Evolutionary conservation across 129 eudicot species (phyloP).

Genomic region (Lactuca sativa): DNA sequence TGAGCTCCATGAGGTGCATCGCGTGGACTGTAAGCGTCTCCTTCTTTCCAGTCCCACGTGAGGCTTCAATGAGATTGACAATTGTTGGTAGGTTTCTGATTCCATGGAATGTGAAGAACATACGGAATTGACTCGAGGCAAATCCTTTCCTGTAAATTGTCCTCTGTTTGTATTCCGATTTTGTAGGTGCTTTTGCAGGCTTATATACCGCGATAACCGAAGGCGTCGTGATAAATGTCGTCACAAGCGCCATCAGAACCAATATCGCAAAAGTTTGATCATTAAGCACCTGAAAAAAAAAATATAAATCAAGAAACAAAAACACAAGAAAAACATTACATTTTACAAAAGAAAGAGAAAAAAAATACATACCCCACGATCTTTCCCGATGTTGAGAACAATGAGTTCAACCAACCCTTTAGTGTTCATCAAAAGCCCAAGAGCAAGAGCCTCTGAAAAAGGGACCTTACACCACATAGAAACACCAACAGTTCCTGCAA

Average conservation of each 20-base stretch:
- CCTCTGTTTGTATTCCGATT: constrained; percentile 51
- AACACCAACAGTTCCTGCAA: constrained; percentile 57
- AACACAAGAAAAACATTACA: not conserved
- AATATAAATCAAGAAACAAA: too few species aligned
- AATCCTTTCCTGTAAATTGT: constrained; percentile 49
- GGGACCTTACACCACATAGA: constrained; percentile 54
- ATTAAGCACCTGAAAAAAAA: constrained; percentile 50
- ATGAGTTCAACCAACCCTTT: constrained; percentile 84
- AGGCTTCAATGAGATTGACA: constrained; percentile 64
- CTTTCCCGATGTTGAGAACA: constrained; percentile 79
- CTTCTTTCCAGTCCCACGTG: constrained; percentile 65
- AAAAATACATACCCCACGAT: constrained; percentile 51
- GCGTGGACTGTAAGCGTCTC: constrained; percentile 77
- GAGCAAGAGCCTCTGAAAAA: constrained; percentile 51
- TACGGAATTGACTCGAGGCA: constrained; percentile 44
- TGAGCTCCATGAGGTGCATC: constrained; percentile 94
- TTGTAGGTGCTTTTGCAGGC: constrained; percentile 46
- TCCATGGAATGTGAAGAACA: constrained; percentile 70
- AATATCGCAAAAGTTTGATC: constrained; percentile 85
- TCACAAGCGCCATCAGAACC: constrained; percentile 83
- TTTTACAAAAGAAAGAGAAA: not conserved
- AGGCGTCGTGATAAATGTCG: constrained; percentile 84
- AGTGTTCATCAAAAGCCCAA: constrained; percentile 78
- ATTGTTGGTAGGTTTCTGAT: constrained; percentile 59
- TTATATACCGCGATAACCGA: constrained; percentile 60